Evolutionary conservation across 192 early-diverging fungal genomes (phyloP), one percentile per base, ranked within the genome.

Genomic region (Coemansia sp.): DNA sequence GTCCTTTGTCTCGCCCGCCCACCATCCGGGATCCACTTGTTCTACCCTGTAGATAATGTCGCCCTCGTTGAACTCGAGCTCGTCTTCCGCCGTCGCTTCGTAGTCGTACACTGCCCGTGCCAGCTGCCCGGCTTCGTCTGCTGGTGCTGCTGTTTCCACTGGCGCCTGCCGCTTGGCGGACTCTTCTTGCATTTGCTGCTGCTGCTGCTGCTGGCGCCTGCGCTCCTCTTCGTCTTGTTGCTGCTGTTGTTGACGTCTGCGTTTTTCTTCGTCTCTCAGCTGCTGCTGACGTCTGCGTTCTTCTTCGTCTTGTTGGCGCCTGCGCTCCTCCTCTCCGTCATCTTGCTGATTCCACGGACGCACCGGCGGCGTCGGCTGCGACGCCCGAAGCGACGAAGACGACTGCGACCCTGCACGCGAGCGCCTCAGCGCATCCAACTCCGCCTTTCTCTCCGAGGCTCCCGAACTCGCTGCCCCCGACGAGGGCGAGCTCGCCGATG

Each of bases 21-120:
- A 96, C 95, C 95, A 98, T 41, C 91, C 94, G 40, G 93, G 90
- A 73, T 93, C 92, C 49, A 93, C 52, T 79, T 93, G 85, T 17
- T 89, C 88, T 43, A 98, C 89, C 23, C 87, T 84, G 15, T 69
- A 83, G 52, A 98, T 89, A 13, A 89, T 76, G 49, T 96, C 95
- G 17, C 90, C 92, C 67, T 98, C 95, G 0, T 70, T 66, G 62
- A 98, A 85, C 2, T 82, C 60, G 60, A 98, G 90, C 84, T 98
- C 95, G 69, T 95, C 95, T 7, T 85, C 86, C 35, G 91, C 94
- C 22, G 84, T 83, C 13, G 89, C 87, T 9, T 90, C 89, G 58
- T 94, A 92, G 65, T 84, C 81, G 75, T 90, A 93, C 41, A 93
- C 59, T 19, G 90, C 94, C 25, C 86, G 68, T 23, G 70, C 74